Percentiles rank a stretch among this genome's conserved stretches.
Conservation (phyloP, 495 filamentous ascomycete genomes). For the Neurospora tetrasperma region DNA sequence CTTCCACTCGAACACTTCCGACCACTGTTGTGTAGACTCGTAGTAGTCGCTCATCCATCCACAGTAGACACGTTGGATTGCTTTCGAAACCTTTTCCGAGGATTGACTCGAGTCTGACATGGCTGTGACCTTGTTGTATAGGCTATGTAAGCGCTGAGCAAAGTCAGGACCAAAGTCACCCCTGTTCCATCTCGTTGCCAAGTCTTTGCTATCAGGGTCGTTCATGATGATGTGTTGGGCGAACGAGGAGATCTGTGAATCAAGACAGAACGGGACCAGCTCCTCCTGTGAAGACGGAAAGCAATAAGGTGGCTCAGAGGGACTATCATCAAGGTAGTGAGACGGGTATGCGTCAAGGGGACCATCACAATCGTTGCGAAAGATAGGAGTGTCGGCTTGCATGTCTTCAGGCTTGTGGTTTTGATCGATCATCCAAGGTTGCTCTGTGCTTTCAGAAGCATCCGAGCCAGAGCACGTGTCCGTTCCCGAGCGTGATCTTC, state of each 20-base stretch:
- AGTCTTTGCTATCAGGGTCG: conserved; percentile 10
- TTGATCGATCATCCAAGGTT: background rate
- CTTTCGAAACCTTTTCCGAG: conserved; percentile 4
- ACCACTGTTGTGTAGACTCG: conserved; percentile 16
- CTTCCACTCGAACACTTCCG: conserved; percentile 12
- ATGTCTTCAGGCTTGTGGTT: background rate
- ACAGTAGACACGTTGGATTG: conserved; percentile 17
- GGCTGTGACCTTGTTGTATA: background rate
- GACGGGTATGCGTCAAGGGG: background rate
- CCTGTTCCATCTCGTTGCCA: conserved; percentile 15
- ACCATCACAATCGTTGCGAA: background rate
- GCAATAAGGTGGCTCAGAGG: background rate
- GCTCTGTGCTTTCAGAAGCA: background rate
- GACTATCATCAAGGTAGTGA: background rate
- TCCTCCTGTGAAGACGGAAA: background rate
- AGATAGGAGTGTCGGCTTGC: background rate
- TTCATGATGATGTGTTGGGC: conserved; percentile 20
- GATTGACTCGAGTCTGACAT: conserved; percentile 1
- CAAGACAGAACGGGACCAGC: conserved; percentile 7
- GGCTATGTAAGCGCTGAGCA: conserved; percentile 3
- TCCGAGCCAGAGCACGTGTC: conserved; percentile 1
- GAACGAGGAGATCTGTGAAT: conserved; percentile 19
- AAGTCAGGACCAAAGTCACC: conserved; percentile 13
- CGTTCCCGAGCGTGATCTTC: conserved; percentile 7
- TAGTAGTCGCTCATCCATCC: conserved; percentile 23